phyloP scores from a whole-genome alignment of 169 alveolate species.

The Plasmodium sp. region DNA sequence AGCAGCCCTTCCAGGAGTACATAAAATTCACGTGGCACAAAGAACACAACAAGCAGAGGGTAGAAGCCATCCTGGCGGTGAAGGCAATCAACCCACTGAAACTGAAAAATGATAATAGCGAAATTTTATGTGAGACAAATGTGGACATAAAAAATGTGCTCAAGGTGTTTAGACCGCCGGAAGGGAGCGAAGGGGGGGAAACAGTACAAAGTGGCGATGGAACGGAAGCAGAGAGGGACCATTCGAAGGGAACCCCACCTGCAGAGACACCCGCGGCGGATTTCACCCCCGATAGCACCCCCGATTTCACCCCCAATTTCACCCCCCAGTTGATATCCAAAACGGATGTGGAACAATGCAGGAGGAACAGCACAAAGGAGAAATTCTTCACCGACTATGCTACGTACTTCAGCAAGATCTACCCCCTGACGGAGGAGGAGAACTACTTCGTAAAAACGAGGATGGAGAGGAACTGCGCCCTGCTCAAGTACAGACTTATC shows the following conservation, averaged over 20 bases:
- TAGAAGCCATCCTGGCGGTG: slow-evolving; percentile 16
- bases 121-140: slow-evolving; percentile 33
- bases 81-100: slow-evolving; percentile 22
- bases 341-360: neutral
- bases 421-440: slow-evolving; percentile 64
- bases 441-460: slow-evolving; percentile 20
- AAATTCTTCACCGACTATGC: slow-evolving; percentile 34
- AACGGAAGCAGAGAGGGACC: neutral
- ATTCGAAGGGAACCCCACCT: neutral
- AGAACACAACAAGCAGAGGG: neutral
- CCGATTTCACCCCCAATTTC: neutral
- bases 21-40: slow-evolving; percentile 53
- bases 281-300: neutral
- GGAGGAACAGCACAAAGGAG: neutral
- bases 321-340: neutral
- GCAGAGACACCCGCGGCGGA: neutral
- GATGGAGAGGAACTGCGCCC: slow-evolving; percentile 4
- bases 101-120: slow-evolving; percentile 20
- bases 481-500: slow-evolving; percentile 45
- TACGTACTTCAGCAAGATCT: slow-evolving; percentile 32
- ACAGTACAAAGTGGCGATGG: neutral
- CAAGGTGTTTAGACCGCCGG: neutral
- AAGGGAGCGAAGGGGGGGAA: neutral
- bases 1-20: slow-evolving; percentile 1
- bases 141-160: slow-evolving; percentile 22